Evolutionary conservation across 2,329 filamentous ascomycete species (phyloP).

Genomic region (Penicillium janthinellum): DNA sequence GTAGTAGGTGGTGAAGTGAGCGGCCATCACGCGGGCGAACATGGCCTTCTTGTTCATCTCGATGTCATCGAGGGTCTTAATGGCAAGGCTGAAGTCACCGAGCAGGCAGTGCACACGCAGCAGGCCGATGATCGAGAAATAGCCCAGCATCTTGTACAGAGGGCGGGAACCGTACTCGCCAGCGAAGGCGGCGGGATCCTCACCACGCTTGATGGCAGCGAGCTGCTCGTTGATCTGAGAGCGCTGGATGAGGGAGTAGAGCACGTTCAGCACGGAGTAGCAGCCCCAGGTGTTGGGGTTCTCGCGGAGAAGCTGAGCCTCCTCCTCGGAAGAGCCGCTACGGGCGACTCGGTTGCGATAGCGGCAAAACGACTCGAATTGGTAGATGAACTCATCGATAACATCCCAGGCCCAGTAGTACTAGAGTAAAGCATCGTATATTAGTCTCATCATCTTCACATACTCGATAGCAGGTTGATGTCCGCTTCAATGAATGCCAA

Average conservation of each 20-base stretch:
- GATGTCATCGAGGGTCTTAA: conserved; percentile 99
- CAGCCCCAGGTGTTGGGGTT: conserved; percentile 99
- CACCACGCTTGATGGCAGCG: conserved; percentile 88
- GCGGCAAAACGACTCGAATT: conserved; percentile 99
- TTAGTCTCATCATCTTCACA: conserved; percentile 17
- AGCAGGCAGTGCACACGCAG: conserved; percentile 94
- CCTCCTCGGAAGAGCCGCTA: conserved; percentile 80
- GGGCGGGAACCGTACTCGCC: conserved; percentile 94
- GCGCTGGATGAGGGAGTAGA: conserved; percentile 97
- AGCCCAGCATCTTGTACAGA: conserved; percentile 96
- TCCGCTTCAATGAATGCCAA: conserved; percentile 15
- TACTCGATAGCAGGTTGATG: neutral
- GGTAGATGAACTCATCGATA: conserved; percentile 99
- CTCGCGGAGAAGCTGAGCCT: conserved; percentile 85
- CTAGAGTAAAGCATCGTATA: conserved; percentile 49
- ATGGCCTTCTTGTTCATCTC: conserved; percentile 99
- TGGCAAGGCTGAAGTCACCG: conserved; percentile 94
- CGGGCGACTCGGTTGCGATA: conserved; percentile 92
- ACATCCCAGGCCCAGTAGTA: conserved; percentile 99
- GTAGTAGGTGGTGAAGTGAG: conserved; percentile 99
- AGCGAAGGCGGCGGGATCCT: conserved; percentile 83
- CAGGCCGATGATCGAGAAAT: conserved; percentile 98
- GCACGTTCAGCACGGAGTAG: conserved; percentile 98
- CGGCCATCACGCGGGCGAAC: conserved; percentile 99
- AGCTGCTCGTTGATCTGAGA: conserved; percentile 98